phyloP scores from a whole-genome alignment of 192 early-diverging fungal genomes.

The Dissophora ornata region DNA sequence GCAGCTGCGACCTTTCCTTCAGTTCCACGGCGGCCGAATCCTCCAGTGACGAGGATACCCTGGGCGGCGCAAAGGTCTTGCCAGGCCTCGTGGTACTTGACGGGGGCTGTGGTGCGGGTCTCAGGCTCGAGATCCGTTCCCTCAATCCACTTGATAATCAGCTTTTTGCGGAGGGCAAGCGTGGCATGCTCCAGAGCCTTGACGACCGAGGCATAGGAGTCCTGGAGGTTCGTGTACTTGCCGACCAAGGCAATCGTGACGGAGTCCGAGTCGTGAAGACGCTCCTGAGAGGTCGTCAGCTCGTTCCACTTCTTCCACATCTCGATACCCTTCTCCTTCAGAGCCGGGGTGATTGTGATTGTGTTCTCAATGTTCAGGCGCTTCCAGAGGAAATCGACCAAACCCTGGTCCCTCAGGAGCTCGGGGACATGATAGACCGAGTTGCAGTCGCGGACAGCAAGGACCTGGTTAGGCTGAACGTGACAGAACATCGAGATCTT shows the following conservation, averaged over 20 bases:
- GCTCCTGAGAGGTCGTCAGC: conserved; percentile 33
- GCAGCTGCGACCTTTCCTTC: conserved; percentile 95
- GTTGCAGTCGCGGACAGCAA: conserved; percentile 94
- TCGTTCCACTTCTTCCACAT: conserved; percentile 47
- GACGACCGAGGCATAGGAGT: conserved; percentile 95
- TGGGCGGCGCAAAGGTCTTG: conserved; percentile 85
- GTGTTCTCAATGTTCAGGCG: conserved; percentile 43
- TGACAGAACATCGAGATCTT: conserved; percentile 99
- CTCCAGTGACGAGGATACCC: conserved; percentile 96
- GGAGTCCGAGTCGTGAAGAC: conserved; percentile 65
- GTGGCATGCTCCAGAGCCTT: conserved; percentile 96
- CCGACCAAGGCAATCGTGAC: conserved; percentile 93
- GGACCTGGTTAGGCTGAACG: conserved; percentile 86
- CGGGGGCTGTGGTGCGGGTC: conserved; percentile 75
- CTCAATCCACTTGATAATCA: conserved; percentile 92
- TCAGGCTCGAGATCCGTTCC: conserved; percentile 86
- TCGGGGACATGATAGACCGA: conserved; percentile 71
- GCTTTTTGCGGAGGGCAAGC: conserved; percentile 84
- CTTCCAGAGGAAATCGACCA: conserved; percentile 47
- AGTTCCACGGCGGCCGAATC: conserved; percentile 93
- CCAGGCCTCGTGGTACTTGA: conserved; percentile 96
- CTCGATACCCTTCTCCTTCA: conserved; percentile 27
- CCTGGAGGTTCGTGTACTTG: conserved; percentile 95
- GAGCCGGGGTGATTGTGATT: conserved; percentile 25
- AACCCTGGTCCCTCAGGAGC: conserved; percentile 42